These are phyloP conservation scores for Curvularia spicifera DNA, from an alignment of 2,329 filamentous ascomycete species.

Conservation along the genomic window DNA sequence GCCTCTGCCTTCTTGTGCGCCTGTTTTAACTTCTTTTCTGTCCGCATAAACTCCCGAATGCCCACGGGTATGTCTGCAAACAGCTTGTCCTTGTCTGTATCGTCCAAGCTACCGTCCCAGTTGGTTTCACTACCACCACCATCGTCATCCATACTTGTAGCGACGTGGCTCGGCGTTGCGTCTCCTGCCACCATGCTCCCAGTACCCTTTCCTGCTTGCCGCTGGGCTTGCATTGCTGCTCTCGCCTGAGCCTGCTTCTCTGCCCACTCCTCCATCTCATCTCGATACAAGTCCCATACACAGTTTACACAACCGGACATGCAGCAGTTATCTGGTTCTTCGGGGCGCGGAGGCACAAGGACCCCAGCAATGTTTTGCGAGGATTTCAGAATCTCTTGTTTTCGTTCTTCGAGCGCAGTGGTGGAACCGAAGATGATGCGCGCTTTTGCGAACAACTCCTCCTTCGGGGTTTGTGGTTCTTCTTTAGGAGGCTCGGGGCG, in stretches of 20 bases:
- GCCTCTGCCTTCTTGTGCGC: slow-evolving; percentile 69
- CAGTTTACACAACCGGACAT: slow-evolving; percentile 99
- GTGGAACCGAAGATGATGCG: slow-evolving; percentile 82
- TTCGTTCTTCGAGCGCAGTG: slow-evolving; percentile 73
- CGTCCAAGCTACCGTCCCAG: slow-evolving; percentile 56
- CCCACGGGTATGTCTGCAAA: slow-evolving; percentile 86
- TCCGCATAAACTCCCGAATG: slow-evolving; percentile 96
- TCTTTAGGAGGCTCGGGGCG: slow-evolving; percentile 43
- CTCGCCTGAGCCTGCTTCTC: slow-evolving; percentile 69
- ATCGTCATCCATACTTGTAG: slow-evolving; percentile 77
- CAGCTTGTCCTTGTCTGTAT: slow-evolving; percentile 64
- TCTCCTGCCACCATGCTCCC: slow-evolving; percentile 47
- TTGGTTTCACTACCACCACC: slow-evolving; percentile 75
- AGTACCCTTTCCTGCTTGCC: slow-evolving; percentile 36
- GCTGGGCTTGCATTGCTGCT: slow-evolving; percentile 53
- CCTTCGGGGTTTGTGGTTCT: slow-evolving; percentile 56
- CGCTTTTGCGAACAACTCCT: slow-evolving; percentile 64
- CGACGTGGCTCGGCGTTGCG: slow-evolving; percentile 57
- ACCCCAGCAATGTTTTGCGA: slow-evolving; percentile 77
- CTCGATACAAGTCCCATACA: slow-evolving; percentile 90
- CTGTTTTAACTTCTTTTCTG: slow-evolving; percentile 86
- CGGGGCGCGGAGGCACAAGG: slow-evolving; percentile 79
- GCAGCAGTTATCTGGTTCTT: slow-evolving; percentile 97
- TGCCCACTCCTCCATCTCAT: slow-evolving; percentile 92
- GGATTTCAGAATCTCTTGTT: slow-evolving; percentile 64